These are phyloP conservation scores for Tagetes erecta DNA, from an alignment of 129 eudicot species.

Conservation along the genomic window DNA sequence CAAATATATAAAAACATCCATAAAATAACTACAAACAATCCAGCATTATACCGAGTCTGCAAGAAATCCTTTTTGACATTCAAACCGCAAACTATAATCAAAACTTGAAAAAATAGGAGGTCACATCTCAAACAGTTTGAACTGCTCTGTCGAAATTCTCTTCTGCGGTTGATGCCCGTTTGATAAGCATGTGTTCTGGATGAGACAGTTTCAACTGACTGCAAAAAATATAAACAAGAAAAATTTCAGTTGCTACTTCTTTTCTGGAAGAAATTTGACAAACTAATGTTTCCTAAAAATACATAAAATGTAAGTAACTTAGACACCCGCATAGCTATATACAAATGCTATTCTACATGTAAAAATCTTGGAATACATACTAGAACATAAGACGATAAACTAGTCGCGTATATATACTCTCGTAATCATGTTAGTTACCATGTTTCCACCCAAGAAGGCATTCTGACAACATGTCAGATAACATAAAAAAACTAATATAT, in stretches of 20 bases:
- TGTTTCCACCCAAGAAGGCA: background rate
- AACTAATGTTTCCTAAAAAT: background rate
- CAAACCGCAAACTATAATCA: background rate
- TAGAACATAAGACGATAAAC: background rate
- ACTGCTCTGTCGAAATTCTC: conserved; percentile 81
- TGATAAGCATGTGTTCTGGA: conserved; percentile 78
- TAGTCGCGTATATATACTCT: background rate
- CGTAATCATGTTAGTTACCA: background rate
- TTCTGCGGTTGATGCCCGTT: conserved; percentile 65
- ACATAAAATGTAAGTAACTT: background rate
- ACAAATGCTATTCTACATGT: background rate
- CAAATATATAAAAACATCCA: background rate
- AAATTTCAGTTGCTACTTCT: background rate
- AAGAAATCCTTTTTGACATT: background rate
- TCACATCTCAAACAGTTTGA: conserved; percentile 47
- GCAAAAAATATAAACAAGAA: conserved; percentile 39
- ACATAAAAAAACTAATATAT: background rate
- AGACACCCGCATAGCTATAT: background rate
- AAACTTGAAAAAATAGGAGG: background rate
- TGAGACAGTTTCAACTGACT: conserved; percentile 83
- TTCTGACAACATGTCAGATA: background rate
- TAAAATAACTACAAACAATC: conserved; percentile 1
- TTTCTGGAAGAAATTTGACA: background rate
- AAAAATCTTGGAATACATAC: background rate
- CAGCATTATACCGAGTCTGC: background rate